Base-by-base conservation (phyloP, 2,329 filamentous ascomycete genomes). In the Aspergillus persii region DNA sequence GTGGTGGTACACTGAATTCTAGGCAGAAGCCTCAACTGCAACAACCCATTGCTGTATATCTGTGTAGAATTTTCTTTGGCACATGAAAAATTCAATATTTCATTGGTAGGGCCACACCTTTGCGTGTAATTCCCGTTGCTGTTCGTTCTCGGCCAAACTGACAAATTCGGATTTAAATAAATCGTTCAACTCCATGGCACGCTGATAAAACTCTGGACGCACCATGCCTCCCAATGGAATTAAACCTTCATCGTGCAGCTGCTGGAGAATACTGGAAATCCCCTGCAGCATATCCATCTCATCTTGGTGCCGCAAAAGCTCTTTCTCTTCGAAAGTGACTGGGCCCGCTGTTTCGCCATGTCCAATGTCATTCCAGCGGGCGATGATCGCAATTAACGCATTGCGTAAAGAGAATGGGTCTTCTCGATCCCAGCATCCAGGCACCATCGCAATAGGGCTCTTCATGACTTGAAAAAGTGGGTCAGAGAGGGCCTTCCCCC, bases 211-310 rank as follows among this genome's bases (percentile, higher is more conserved):
- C 23, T 63, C 55, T 23, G 26, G 58, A 9, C 58, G 57, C 27
- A 66, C 61, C 60, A 64, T 65, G 15, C 64, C 63, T 11, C 64
- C 63, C 36, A 64, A 54, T 4, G 61, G 46, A 51, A 65, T 65
- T 23, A 64, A 56, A 2, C 56, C 61, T 27, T 56, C 54, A 31
- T 64, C 57, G 29, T 65, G 60, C 12, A 64, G 53, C 49, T 63
- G 56, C 31, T 65, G 57, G 48, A 65, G 44, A 26, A 64, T 62
- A 6, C 50, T 53, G 3, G 61, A 64, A 41, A 64, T 49, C 9
- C 60, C 60, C 54, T 63, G 54, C 39, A 66, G 48, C 0, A 66
- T 36, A 1, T 63, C 57, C 55, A 62, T 64, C 48, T 64, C 58
- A 12, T 44, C 12, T 26, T 63, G 51, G 55, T 65, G 61, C 44